Evolutionary conservation across 129 eudicot species (phyloP).

Genomic region (Erigeron canadensis): DNA sequence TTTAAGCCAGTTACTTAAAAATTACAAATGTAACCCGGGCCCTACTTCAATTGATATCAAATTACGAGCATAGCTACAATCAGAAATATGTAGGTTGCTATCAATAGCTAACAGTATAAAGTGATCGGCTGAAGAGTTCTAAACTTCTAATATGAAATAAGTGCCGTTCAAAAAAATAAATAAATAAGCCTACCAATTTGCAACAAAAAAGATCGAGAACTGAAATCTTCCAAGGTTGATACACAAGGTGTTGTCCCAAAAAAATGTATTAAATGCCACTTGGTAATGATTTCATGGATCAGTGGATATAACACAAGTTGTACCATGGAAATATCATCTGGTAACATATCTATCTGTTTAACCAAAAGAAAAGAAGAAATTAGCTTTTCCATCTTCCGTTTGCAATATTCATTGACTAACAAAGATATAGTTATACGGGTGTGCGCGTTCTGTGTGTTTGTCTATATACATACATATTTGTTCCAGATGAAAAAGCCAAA

Average conservation of each 20-base stretch:
- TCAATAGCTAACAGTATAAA: not conserved
- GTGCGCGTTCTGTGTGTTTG: too few species aligned
- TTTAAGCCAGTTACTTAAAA: not conserved
- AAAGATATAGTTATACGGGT: not conserved
- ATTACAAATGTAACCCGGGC: too few species aligned
- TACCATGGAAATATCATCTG: constrained; percentile 73
- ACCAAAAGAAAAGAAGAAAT: constrained; percentile 6
- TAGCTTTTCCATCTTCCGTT: constrained; percentile 7
- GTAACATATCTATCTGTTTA: constrained; percentile 77
- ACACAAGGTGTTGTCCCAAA: constrained; percentile 83
- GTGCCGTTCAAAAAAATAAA: too few species aligned
- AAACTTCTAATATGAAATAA: not conserved
- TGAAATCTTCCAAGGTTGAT: constrained; percentile 81
- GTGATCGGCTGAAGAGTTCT: constrained; percentile 1
- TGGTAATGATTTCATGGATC: constrained; percentile 76
- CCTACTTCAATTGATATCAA: not conserved
- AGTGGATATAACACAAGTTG: constrained; percentile 78
- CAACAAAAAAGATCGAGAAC: constrained; percentile 72
- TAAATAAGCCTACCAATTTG: constrained; percentile 62
- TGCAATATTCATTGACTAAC: constrained; percentile 1
- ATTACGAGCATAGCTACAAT: not conserved
- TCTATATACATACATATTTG: not conserved
- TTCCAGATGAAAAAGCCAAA: not conserved
- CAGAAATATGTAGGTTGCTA: too few species aligned
- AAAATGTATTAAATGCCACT: constrained; percentile 89